Conservation (phyloP, 345 rosid species). For the Turnera subulata region DNA sequence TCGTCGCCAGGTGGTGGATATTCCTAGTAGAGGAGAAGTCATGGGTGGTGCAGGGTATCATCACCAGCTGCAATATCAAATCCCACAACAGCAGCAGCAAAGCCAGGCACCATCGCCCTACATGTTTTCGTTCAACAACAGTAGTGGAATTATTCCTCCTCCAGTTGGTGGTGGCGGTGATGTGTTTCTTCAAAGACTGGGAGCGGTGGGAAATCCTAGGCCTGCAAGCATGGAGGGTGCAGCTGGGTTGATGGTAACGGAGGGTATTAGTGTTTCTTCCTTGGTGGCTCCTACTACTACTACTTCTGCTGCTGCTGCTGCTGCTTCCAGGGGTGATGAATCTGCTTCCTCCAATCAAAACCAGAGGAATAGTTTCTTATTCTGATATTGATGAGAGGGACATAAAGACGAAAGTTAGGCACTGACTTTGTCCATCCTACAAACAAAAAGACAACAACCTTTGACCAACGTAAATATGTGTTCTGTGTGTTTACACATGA, state of each 20-base stretch:
- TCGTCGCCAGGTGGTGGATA: constrained; percentile 17
- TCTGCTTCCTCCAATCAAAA: constrained; percentile 32
- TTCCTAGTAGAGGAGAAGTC: constrained; percentile 14
- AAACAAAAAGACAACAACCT: neutral
- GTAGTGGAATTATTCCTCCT: neutral
- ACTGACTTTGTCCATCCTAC: constrained; percentile 20
- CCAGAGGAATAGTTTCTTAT: constrained; percentile 34
- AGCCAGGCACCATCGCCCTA: constrained; percentile 16
- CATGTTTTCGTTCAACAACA: constrained; percentile 40
- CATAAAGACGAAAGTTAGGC: constrained; percentile 28
- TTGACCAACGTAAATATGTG: constrained; percentile 26
- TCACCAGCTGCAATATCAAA: constrained; percentile 17
- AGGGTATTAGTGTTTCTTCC: constrained; percentile 22
- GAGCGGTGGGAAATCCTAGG: constrained; percentile 31
- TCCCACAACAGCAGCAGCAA: constrained; percentile 24
- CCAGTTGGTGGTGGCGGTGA: constrained; percentile 22
- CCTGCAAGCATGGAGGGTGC: constrained; percentile 11
- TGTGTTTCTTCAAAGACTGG: constrained; percentile 26
- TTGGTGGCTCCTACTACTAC: constrained; percentile 15
- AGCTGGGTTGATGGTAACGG: constrained; percentile 8
- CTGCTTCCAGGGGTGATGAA: constrained; percentile 15
- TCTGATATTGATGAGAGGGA: constrained; percentile 40
- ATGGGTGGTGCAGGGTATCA: constrained; percentile 18
- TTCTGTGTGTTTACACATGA: no score
- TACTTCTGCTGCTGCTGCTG: constrained; percentile 10